These are phyloP conservation scores for Hamigera avellanea DNA, from an alignment of 495 filamentous ascomycete species.

Conservation along the genomic window DNA sequence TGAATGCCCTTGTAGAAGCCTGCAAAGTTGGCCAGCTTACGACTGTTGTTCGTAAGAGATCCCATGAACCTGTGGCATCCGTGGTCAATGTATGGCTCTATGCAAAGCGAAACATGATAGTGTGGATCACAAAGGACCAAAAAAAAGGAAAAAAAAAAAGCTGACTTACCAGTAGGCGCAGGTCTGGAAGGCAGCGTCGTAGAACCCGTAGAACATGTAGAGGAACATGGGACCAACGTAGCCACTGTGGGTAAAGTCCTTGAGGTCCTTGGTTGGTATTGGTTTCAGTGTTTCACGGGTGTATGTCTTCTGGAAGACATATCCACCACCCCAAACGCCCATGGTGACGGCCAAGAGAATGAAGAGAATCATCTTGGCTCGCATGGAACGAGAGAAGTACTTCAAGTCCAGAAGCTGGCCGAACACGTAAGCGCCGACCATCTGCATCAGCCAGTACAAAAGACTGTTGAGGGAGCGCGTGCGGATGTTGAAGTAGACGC, in stretches of 20 bases:
- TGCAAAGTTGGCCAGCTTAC: conserved; percentile 84
- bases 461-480: conserved; percentile 73
- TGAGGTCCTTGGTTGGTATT: conserved; percentile 16
- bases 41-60: conserved; percentile 77
- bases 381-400: conserved; percentile 50
- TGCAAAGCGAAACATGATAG: too few species aligned
- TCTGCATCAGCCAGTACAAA: conserved; percentile 82
- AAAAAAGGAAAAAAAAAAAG: neutral
- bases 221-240: conserved; percentile 81
- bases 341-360: conserved; percentile 65
- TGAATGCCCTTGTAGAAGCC: conserved; percentile 98
- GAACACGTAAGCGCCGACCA: conserved; percentile 69
- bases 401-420: conserved; percentile 64
- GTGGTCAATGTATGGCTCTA: conserved; percentile 2
- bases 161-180: conserved; percentile 70
- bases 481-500: conserved; percentile 68
- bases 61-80: conserved; percentile 67
- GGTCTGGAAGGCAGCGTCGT: conserved; percentile 79
- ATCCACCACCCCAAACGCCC: conserved; percentile 80
- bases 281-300: conserved; percentile 38
- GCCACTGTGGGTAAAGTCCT: conserved; percentile 54
- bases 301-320: conserved; percentile 60
- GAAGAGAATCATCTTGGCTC: conserved; percentile 60
- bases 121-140: neutral
- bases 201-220: conserved; percentile 91